Percentiles rank a stretch among this genome's conserved stretches.
Conservation (phyloP, 257 asterid genomes). For the Solanum paucissectum region DNA sequence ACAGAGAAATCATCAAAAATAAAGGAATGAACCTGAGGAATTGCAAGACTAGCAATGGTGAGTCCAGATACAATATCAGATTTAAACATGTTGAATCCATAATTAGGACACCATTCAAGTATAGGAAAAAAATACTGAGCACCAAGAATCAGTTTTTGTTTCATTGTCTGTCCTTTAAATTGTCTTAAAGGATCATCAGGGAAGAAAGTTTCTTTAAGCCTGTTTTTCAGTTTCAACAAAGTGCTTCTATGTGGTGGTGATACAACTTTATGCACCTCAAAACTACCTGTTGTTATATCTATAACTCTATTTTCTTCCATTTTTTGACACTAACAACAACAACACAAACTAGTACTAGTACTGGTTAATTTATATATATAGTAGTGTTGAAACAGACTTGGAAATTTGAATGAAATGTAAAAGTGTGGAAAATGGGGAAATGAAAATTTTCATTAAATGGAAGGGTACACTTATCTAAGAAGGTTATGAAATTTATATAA, state of each 20-base stretch:
- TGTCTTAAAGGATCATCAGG: slow-evolving; percentile 80
- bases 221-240: slow-evolving; percentile 32
- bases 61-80: slow-evolving; percentile 84
- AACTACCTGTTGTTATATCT: slow-evolving; percentile 10
- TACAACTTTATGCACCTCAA: slow-evolving; percentile 60
- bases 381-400: background rate
- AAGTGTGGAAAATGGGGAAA: background rate
- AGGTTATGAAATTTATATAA: slow-evolving; percentile 18
- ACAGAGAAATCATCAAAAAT: background rate
- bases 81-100: slow-evolving; percentile 44
- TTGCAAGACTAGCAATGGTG: slow-evolving; percentile 92
- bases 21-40: slow-evolving; percentile 47
- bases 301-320: slow-evolving; percentile 18
- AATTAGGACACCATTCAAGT: slow-evolving; percentile 73
- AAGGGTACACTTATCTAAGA: slow-evolving; percentile 21
- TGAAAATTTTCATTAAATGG: background rate
- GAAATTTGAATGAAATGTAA: slow-evolving; percentile 8
- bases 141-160: slow-evolving; percentile 33
- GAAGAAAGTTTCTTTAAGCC: slow-evolving; percentile 72
- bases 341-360: background rate
- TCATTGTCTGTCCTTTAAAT: slow-evolving; percentile 52
- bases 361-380: background rate
- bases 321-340: background rate
- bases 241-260: slow-evolving; percentile 56
- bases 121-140: slow-evolving; percentile 63